phyloP scores from a whole-genome alignment of 495 filamentous ascomycete genomes.

The Penicillium bialowiezense region DNA sequence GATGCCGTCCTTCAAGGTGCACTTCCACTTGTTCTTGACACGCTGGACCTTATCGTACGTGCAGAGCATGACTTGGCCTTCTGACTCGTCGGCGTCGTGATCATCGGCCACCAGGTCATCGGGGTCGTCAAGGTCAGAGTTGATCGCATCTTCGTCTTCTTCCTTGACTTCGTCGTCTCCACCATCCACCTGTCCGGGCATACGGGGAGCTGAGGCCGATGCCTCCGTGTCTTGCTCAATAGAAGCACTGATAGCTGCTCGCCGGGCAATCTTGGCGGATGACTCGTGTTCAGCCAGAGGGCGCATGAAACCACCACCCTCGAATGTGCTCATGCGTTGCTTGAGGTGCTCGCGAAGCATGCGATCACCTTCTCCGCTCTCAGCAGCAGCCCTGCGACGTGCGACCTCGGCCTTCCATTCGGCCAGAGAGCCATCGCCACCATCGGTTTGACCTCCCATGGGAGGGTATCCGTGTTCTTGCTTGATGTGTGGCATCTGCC shows the following conservation, averaged over 20 bases:
- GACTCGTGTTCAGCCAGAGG: conserved; percentile 48
- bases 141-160: conserved; percentile 93
- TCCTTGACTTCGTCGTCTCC: conserved; percentile 55
- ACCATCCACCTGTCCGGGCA: conserved; percentile 62
- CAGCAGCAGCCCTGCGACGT: conserved; percentile 52
- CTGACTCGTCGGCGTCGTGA: conserved; percentile 76
- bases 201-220: conserved; percentile 2
- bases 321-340: conserved; percentile 63
- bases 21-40: conserved; percentile 99
- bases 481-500: conserved; percentile 45
- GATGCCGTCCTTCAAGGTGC: conserved; percentile 93
- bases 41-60: conserved; percentile 99
- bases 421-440: conserved; percentile 46
- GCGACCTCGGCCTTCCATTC: conserved; percentile 60
- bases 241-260: conserved; percentile 8
- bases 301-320: conserved; percentile 80
- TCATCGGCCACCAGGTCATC: conserved; percentile 78
- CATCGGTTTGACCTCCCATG: conserved; percentile 66
- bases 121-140: conserved; percentile 95
- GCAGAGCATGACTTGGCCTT: conserved; percentile 89
- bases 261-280: conserved; percentile 15
- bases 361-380: conserved; percentile 57
- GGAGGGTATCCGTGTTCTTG: conserved; percentile 48
- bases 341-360: conserved; percentile 39
- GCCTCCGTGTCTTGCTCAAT: not conserved